Evolutionary conservation across 108 stramenopile genomes (phyloP).

Genomic region (Craspedostauros australis): DNA sequence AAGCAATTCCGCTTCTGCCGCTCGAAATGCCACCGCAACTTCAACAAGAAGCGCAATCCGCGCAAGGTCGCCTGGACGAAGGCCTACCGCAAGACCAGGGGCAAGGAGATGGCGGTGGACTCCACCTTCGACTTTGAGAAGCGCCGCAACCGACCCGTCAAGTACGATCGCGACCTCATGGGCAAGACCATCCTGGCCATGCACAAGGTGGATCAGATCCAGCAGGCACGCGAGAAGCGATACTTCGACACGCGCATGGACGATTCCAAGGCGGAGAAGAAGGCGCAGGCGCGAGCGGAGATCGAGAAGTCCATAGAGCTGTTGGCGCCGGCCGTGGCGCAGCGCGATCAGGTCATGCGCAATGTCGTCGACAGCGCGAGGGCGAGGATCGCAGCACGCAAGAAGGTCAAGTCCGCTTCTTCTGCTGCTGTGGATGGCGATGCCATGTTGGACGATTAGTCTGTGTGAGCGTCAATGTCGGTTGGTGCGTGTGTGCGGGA

Average conservation of each 20-base stretch:
- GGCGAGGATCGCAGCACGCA: constrained; percentile 76
- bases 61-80: constrained; percentile 99
- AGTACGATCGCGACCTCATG: constrained; percentile 96
- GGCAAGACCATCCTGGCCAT: constrained; percentile 96
- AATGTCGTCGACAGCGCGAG: constrained; percentile 81
- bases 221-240: constrained; percentile 70
- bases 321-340: constrained; percentile 83
- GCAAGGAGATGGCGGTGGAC: constrained; percentile 95
- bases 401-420: constrained; percentile 37
- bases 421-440: no score
- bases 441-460: no score
- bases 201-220: constrained; percentile 89
- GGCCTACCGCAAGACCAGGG: constrained; percentile 94
- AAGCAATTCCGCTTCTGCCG: constrained; percentile 99
- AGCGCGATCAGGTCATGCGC: constrained; percentile 80
- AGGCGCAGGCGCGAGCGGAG: constrained; percentile 82
- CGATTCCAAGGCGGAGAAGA: constrained; percentile 83
- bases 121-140: constrained; percentile 99
- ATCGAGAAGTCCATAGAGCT: constrained; percentile 86
- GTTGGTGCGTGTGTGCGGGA: no score
- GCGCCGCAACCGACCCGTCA: constrained; percentile 95
- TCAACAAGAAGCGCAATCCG: constrained; percentile 98
- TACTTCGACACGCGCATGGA: constrained; percentile 86
- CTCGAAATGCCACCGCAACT: constrained; percentile 98
- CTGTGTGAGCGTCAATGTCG: no score